Base-by-base conservation (phyloP, 495 filamentous ascomycete genomes). In the Cladorrhinum samala region DNA sequence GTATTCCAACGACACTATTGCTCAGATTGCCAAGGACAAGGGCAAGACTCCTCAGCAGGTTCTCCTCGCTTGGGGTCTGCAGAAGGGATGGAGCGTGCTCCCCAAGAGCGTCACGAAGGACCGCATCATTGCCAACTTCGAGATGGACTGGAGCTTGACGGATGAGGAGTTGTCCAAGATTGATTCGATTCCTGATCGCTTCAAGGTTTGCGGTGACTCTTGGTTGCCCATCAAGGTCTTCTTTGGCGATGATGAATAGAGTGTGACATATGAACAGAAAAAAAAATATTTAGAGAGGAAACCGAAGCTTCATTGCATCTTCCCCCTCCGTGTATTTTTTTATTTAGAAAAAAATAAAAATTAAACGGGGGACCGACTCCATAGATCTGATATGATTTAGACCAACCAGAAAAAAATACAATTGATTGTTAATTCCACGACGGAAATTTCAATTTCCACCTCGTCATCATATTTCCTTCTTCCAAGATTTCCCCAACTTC, bases 211-310 rank as follows among this genome's bases (percentile, higher is more conserved):
- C 55, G 77, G 74, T 18, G 86, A 89, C 59, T 58, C 41, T 46
- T 88, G 85, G 83, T 63, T 90, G 61, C 86, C 85, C 2, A 61
- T 89, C 25, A 87, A 86, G 79, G 86, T 92, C 7, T 93, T 93
- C 79, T 89, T 89, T 68, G 89, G 88, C 9, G 87, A 91, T 67
- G 89, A 90, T 59, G 87, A 91, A 53, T 67, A 45, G 16, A 44
- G n/a, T n/a, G n/a, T n/a, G n/a, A n/a, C n/a, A n/a, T n/a, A n/a
- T n/a, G n/a, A n/a, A n/a, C n/a, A n/a, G n/a, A n/a, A n/a, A n/a
- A n/a, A n/a, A n/a, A n/a, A n/a, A n/a, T n/a, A n/a, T n/a, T n/a
- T n/a, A n/a, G n/a, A n/a, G n/a, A n/a, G n/a, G n/a, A n/a, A n/a
- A n/a, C n/a, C n/a, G n/a, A n/a, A n/a, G n/a, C n/a, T n/a, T n/a